A percentile compares a stretch with the other conserved stretches of the same genome.
These are phyloP conservation scores for Gloeostereum incarnatum DNA, from an alignment of 768 basidiomycete genomes.

Conservation along the genomic window DNA sequence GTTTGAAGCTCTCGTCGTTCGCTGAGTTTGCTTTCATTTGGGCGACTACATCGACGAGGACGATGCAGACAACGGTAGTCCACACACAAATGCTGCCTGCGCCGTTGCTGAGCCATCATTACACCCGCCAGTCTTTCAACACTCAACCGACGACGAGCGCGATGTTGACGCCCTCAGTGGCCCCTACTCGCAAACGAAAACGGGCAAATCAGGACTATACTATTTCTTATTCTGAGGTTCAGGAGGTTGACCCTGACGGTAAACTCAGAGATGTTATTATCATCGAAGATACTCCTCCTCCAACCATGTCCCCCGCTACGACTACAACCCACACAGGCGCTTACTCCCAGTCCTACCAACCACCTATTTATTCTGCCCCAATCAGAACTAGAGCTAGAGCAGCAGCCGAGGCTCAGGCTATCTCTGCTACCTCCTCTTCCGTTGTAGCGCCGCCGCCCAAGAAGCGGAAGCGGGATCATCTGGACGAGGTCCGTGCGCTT, in stretches of 20 bases:
- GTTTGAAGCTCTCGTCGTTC: no score
- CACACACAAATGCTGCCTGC: constrained; percentile 55
- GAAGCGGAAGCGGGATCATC: constrained; percentile 82
- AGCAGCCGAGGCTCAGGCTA: constrained; percentile 76
- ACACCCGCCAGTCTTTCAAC: constrained; percentile 49
- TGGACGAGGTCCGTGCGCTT: constrained; percentile 64
- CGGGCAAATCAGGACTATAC: constrained; percentile 72
- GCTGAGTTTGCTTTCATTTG: no score
- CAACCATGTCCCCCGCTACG: constrained; percentile 70
- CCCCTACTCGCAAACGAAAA: constrained; percentile 78
- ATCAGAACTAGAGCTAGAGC: constrained; percentile 80
- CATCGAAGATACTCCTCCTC: constrained; percentile 87
- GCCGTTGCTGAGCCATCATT: constrained; percentile 45
- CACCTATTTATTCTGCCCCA: constrained; percentile 64
- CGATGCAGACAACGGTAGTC: constrained; percentile 70
- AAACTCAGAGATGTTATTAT: constrained; percentile 80
- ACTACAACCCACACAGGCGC: constrained; percentile 60
- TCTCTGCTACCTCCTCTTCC: constrained; percentile 61
- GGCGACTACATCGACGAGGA: no score
- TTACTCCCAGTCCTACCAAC: constrained; percentile 75
- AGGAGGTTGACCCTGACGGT: constrained; percentile 77
- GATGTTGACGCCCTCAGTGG: constrained; percentile 63
- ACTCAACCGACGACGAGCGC: constrained; percentile 47
- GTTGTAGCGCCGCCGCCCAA: constrained; percentile 57
- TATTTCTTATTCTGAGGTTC: constrained; percentile 82